Evolutionary conservation across 352 stramenopile species (phyloP).

Genomic region (Phytophthora podocarpi): DNA sequence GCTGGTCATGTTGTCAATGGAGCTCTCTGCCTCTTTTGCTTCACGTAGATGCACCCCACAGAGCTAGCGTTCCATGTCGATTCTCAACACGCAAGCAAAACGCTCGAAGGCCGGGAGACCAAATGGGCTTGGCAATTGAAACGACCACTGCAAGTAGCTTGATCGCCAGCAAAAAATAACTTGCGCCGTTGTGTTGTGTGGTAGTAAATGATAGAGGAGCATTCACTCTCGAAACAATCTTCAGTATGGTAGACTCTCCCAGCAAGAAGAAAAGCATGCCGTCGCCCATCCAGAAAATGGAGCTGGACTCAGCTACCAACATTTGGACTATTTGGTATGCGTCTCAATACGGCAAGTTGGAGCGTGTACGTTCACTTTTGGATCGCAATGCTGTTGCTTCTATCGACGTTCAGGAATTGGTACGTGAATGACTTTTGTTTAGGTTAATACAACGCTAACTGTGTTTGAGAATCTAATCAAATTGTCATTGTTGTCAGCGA

Average conservation of each 20-base stretch:
- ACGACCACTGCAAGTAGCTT: slow-evolving; percentile 18
- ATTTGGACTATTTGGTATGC: slow-evolving; percentile 84
- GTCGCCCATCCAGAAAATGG: slow-evolving; percentile 33
- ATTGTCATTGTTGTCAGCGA: slow-evolving; percentile 28
- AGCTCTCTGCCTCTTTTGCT: slow-evolving; percentile 5
- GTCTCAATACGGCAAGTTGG: slow-evolving; percentile 56
- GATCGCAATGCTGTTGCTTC: slow-evolving; percentile 39
- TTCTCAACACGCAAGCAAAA: slow-evolving; percentile 24
- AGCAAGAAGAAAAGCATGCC: slow-evolving; percentile 26
- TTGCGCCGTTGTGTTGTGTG: too few species aligned
- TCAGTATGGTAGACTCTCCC: slow-evolving; percentile 8
- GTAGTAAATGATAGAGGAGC: too few species aligned
- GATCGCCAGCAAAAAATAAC: slow-evolving; percentile 35
- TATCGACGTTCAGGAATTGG: slow-evolving; percentile 61
- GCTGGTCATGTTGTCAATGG: slow-evolving; percentile 35
- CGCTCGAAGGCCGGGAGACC: slow-evolving; percentile 5
- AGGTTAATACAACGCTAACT: neutral
- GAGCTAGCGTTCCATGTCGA: slow-evolving; percentile 36
- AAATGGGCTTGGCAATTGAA: slow-evolving; percentile 30
- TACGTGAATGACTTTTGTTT: slow-evolving; percentile 19
- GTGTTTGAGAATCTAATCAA: neutral
- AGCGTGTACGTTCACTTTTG: slow-evolving; percentile 57
- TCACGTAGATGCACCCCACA: slow-evolving; percentile 17
- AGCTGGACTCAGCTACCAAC: slow-evolving; percentile 23
- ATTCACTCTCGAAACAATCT: too few species aligned